These are phyloP conservation scores for Coniferiporia sulphurascens DNA, from an alignment of 1,284 basidiomycete genomes.

Conservation along the genomic window DNA sequence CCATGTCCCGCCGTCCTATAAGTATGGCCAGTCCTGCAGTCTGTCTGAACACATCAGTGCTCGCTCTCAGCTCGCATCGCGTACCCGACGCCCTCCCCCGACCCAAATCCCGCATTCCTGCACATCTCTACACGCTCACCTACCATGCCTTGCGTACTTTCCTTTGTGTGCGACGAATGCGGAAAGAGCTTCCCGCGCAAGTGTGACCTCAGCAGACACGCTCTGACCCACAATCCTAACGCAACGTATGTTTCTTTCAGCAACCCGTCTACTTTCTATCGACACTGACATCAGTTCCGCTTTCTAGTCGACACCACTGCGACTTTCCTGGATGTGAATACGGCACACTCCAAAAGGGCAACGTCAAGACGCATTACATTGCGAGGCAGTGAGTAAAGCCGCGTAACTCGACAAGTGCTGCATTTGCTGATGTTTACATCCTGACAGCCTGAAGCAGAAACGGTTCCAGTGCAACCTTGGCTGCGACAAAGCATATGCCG, in stretches of 20 bases:
- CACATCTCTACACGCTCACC: background rate
- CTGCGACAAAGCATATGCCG: background rate
- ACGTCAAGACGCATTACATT: background rate
- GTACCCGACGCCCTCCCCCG: background rate
- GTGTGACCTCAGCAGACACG: background rate
- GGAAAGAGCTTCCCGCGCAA: background rate
- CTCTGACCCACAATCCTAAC: background rate
- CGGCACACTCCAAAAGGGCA: background rate
- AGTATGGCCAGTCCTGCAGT: background rate
- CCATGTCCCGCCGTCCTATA: background rate
- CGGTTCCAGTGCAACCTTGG: background rate
- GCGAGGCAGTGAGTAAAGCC: constrained; percentile 1
- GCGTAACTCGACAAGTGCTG: background rate
- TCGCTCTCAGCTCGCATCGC: background rate
- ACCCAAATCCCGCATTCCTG: background rate
- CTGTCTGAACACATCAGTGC: background rate
- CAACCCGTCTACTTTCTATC: background rate
- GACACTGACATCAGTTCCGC: background rate
- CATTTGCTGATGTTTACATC: background rate
- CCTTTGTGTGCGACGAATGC: background rate
- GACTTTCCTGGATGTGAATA: background rate
- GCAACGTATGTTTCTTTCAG: background rate
- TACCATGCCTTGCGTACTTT: background rate
- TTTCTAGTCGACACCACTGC: background rate
- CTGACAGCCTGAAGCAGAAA: background rate